Base-by-base conservation (phyloP, 768 basidiomycete genomes). In the Kwoniella dendrophila region DNA sequence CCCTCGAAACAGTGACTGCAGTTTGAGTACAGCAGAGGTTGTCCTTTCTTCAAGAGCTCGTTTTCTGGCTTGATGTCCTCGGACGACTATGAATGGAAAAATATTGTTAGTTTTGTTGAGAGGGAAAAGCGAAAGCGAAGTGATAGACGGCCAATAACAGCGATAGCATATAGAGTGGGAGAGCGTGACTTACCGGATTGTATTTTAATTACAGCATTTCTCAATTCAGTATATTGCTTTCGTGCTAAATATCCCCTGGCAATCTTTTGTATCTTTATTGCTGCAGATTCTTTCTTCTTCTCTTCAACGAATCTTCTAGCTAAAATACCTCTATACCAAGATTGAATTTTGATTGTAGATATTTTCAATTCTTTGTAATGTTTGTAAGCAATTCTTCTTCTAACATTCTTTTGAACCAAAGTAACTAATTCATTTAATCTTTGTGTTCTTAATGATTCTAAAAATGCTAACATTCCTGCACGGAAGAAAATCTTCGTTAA, bases 401-500 rank as follows among this genome's bases (percentile, higher is more conserved):
- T 86, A 83, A 98, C 88, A 79, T 98, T 97, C 86, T 98, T 98
- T 82, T 98, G 96, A 2, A 99, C 89, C 53, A 96, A 85, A 12
- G 93, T 96, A 63, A 94, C 92, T 81, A 99, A 86, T 22, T 87
- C 83, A 75, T 95, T 94, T 55, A 98, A 84, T 62, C 90, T 84
- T 63, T 90, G 87, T 6, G 92, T 87, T 40, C 96, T 90, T 57
- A 94, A 83, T 16, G 90, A 86, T 81, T 99, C 96, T 45, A 99
- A 84, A 5, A 90, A 89, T 27, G 96, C 95, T 57, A 99, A 88
- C 92, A 98, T 97, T 66, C 96, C 96, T 12, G 96, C 94, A 63
- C 96, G 87, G 85, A 99, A 98, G 82, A 99, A 99, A 69, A 99
- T 97, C 81, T 99, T 99, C 27, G 91, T 98, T 29, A 93, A 84